Percentiles rank a stretch among this genome's conserved stretches.
These are phyloP conservation scores for Nemania sp. DNA, from an alignment of 2,329 filamentous ascomycete species.

Conservation along the genomic window DNA sequence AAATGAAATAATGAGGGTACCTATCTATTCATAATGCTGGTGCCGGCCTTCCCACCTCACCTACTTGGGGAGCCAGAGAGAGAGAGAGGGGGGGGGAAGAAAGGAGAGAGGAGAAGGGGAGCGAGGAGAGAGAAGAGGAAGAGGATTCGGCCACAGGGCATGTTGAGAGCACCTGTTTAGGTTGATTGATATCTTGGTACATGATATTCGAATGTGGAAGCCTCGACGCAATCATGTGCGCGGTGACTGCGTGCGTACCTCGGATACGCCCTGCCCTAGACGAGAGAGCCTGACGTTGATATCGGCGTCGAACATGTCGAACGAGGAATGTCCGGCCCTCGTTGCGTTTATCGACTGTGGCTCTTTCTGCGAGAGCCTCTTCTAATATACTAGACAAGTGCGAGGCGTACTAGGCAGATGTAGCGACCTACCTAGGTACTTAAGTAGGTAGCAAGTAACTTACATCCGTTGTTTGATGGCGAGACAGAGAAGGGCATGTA, in stretches of 20 bases:
- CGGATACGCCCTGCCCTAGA: not conserved
- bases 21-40: slow-evolving; percentile 34
- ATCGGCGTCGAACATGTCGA: too few species aligned
- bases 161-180: not conserved
- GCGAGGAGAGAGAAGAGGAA: slow-evolving; percentile 10
- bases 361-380: too few species aligned
- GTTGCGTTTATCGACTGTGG: too few species aligned
- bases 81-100: not conserved
- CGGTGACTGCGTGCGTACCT: not conserved
- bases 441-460: too few species aligned
- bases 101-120: slow-evolving; percentile 2
- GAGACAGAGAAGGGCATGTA: too few species aligned
- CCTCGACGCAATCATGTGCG: not conserved
- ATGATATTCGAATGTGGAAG: not conserved
- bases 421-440: too few species aligned
- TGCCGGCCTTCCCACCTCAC: slow-evolving; percentile 25
- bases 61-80: slow-evolving; percentile 25
- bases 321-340: too few species aligned
- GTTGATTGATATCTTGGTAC: not conserved
- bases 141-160: not conserved
- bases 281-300: too few species aligned
- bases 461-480: too few species aligned
- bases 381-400: too few species aligned
- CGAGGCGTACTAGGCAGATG: too few species aligned
- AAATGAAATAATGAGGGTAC: slow-evolving; percentile 37